Evolutionary conservation across 2,329 filamentous ascomycete genomes (phyloP).

Genomic region (Akanthomyces muscarius): DNA sequence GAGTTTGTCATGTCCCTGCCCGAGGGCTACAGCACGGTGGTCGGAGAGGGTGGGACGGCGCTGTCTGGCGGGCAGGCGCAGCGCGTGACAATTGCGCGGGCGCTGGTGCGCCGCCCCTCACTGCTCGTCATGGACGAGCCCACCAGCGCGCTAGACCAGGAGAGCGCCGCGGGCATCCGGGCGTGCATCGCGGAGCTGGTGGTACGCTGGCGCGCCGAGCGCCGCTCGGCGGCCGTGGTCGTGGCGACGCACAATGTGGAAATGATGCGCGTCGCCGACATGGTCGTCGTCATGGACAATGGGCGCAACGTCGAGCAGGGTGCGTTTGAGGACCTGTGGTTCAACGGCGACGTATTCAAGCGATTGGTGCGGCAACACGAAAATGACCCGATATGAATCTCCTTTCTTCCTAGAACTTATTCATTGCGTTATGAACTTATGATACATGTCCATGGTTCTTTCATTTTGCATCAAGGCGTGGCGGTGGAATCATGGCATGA

Average conservation of each 20-base stretch:
- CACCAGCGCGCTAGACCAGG: conserved; percentile 72
- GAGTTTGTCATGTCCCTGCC: conserved; percentile 73
- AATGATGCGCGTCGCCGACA: conserved; percentile 81
- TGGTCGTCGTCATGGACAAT: conserved; percentile 68
- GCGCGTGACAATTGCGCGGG: conserved; percentile 74
- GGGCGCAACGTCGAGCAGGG: conserved; percentile 65
- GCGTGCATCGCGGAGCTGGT: conserved; percentile 57
- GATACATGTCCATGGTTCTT: neutral
- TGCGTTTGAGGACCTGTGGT: conserved; percentile 56
- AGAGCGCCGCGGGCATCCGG: conserved; percentile 61
- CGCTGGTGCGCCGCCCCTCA: conserved; percentile 65
- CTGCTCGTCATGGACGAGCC: conserved; percentile 84
- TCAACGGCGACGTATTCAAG: conserved; percentile 42
- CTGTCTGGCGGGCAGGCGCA: conserved; percentile 83
- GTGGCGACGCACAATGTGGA: conserved; percentile 77
- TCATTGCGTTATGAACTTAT: neutral
- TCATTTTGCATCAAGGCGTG: too few species aligned
- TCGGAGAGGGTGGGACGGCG: conserved; percentile 62
- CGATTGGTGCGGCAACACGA: conserved; percentile 39
- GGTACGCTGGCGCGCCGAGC: conserved; percentile 21
- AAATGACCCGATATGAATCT: neutral
- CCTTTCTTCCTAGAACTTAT: too few species aligned
- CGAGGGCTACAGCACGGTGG: conserved; percentile 52
- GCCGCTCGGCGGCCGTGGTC: conserved; percentile 60
- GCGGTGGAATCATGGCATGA: too few species aligned